Evolutionary conservation across 768 basidiomycete genomes (phyloP), one percentile per base, ranked within the genome.

Genomic region (Candolleomyces eurysporus): DNA sequence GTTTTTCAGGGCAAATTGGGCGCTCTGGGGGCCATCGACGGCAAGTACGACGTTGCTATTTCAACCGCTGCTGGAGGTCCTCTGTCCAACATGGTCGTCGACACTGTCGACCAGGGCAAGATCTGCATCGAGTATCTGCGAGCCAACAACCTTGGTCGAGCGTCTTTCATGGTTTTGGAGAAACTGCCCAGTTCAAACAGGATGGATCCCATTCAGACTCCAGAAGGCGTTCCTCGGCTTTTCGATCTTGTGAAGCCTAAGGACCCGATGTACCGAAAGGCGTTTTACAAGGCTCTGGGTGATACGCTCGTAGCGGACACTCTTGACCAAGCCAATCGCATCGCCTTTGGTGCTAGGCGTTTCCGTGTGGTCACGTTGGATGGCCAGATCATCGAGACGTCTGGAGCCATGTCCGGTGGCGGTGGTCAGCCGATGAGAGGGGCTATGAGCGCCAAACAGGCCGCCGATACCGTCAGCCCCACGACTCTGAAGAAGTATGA

Each of bases 211-310:
- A 74, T 81, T 42, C 45, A 68, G 48, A 95, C 94, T 0, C 97
- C 97, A 0, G 94, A 97, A 72, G 86, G 88, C 67, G 94, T 92
- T 5, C 94, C 95, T 0, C 85, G 96, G 0, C 78, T 99, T 0
- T 97, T 94, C 71, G 96, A 99, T 69, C 89, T 99, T 57, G 90
- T 98, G 76, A 95, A 89, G 69, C 90, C 92, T n/a, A 96, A 94
- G 68, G 91, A 96, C 5, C 70, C 84, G 5, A 84, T 79, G 30
- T 96, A 94, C 68, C 86, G 91, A 0, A 83, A 92, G 0, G 94
- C 92, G 0, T 98, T 98, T 77, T 94, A 85, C 74, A 97, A 97
- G 72, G 93, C 87, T 0, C 72, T 96, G 3, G 77, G 82, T 14
- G 89, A 96, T 71, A 98, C 96, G 0, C 83, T 99, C 4, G 97